These are phyloP conservation scores for Paralagenidium karlingii DNA, from an alignment of 352 stramenopile genomes.

Conservation along the genomic window DNA sequence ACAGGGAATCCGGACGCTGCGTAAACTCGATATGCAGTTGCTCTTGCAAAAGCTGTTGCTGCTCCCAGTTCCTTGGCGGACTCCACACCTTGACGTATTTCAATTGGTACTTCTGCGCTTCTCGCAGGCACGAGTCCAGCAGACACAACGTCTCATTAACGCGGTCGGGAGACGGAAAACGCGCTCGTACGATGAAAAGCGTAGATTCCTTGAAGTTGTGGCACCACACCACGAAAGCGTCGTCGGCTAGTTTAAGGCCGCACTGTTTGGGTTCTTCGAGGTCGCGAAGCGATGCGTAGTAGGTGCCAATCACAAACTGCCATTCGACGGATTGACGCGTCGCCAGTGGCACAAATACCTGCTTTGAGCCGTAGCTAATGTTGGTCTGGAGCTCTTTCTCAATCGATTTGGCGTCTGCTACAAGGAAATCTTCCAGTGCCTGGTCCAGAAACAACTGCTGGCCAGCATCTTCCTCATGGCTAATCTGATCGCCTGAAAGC, in stretches of 20 bases:
- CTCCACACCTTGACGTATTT: constrained; percentile 31
- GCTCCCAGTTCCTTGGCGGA: constrained; percentile 4
- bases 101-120: constrained; percentile 26
- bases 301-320: constrained; percentile 41
- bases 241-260: constrained; percentile 17
- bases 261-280: constrained; percentile 22
- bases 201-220: constrained; percentile 47
- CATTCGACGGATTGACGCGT: constrained; percentile 48
- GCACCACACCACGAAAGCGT: constrained; percentile 49
- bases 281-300: constrained; percentile 23
- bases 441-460: constrained; percentile 19
- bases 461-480: constrained; percentile 2
- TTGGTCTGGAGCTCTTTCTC: constrained; percentile 13
- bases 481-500: neutral
- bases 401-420: constrained; percentile 20
- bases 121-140: constrained; percentile 16
- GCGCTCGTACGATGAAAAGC: constrained; percentile 33
- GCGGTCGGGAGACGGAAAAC: constrained; percentile 12
- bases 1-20: constrained; percentile 37
- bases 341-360: constrained; percentile 28
- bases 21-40: constrained; percentile 17
- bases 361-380: constrained; percentile 9
- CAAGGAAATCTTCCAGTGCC: constrained; percentile 20
- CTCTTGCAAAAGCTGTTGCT: constrained; percentile 5
- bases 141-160: constrained; percentile 8